phyloP scores from a whole-genome alignment of 164 flowering plant species.

The Pachysandra terminalis region DNA sequence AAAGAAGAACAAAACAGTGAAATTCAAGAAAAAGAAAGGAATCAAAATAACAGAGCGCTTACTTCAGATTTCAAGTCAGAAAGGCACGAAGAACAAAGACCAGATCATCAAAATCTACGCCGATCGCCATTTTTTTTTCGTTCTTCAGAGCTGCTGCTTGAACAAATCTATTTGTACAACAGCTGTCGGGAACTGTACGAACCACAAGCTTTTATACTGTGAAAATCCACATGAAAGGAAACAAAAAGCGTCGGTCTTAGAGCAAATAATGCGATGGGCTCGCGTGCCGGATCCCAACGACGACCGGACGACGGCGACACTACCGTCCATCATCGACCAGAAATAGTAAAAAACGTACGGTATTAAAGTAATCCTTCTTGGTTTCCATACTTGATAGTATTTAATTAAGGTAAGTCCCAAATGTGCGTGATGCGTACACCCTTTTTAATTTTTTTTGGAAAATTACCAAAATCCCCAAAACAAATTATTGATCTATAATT shows the following conservation, averaged over 20 bases:
- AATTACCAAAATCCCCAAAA: no score
- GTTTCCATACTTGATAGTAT: conserved; percentile 9
- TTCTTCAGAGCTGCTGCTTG: neutral
- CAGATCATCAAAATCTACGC: conserved; percentile 2
- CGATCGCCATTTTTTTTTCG: conserved; percentile 1
- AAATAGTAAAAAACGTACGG: conserved; percentile 1
- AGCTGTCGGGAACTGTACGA: neutral
- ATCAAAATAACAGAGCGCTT: conserved; percentile 6
- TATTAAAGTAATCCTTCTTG: conserved; percentile 38
- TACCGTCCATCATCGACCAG: neutral
- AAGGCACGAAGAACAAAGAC: neutral
- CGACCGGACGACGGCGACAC: no score
- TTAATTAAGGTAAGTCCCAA: conserved; percentile 26
- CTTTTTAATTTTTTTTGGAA: no score
- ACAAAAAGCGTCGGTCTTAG: no score
- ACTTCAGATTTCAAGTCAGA: conserved; percentile 3
- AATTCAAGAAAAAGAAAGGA: neutral
- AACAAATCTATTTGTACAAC: neutral
- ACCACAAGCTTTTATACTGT: neutral
- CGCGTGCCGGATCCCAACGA: neutral
- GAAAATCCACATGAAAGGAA: no score
- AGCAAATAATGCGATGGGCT: neutral
- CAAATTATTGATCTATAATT: no score
- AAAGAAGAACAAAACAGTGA: neutral
- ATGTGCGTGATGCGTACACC: conserved; percentile 29